Conservation (phyloP, 768 basidiomycete species). For the Serendipita indica region DNA sequence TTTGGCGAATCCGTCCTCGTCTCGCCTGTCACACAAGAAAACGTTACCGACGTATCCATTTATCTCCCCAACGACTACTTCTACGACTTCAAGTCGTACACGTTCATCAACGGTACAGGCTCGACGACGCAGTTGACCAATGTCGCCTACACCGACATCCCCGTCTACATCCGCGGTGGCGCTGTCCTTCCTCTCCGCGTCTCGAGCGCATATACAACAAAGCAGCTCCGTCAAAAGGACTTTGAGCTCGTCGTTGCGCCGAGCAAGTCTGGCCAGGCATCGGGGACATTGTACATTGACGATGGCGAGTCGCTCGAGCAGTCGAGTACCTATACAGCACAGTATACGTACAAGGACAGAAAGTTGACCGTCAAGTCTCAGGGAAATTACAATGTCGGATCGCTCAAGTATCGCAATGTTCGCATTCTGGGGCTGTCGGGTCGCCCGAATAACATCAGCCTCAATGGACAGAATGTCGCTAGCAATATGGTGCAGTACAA, state of each 20-base stretch:
- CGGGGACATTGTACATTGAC: constrained; percentile 10
- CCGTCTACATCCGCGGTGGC: constrained; percentile 59
- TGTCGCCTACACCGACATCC: constrained; percentile 61
- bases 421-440: not conserved
- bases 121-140: constrained; percentile 28
- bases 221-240: not conserved
- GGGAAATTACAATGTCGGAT: not conserved
- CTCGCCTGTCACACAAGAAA: constrained; percentile 58
- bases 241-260: constrained; percentile 3
- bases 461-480: not conserved
- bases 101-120: constrained; percentile 30
- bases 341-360: not conserved
- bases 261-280: not conserved
- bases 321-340: not conserved
- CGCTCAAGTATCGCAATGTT: not conserved
- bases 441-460: not conserved
- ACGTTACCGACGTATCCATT: constrained; percentile 54
- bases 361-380: not conserved
- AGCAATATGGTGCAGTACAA: not conserved
- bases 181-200: constrained; percentile 47
- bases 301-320: constrained; percentile 6
- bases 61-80: constrained; percentile 14
- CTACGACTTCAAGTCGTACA: constrained; percentile 30
- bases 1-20: constrained; percentile 57
- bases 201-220: constrained; percentile 7